phyloP scores from a whole-genome alignment of 768 basidiomycete genomes.

The Trametes punicea region DNA sequence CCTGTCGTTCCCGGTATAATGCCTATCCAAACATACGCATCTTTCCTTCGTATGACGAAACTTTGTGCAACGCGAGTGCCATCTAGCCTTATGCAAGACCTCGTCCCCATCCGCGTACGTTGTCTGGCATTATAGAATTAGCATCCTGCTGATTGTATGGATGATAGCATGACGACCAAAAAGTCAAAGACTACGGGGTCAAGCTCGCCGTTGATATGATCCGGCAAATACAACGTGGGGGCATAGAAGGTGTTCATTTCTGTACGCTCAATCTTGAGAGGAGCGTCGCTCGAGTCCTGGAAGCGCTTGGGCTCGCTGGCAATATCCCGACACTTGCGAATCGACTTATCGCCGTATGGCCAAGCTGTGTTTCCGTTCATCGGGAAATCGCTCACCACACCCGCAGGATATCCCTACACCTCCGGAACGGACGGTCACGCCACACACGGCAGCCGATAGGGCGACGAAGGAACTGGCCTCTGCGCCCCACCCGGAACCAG shows the following conservation, averaged over 20 bases:
- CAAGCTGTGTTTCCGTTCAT: conserved; percentile 9
- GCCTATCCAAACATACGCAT: conserved; percentile 96
- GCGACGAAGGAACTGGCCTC: conserved; percentile 56
- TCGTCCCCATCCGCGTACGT: conserved; percentile 76
- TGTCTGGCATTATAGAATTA: not conserved
- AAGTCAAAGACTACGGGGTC: conserved; percentile 95
- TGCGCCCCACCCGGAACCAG: conserved; percentile 46
- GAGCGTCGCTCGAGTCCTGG: conserved; percentile 84
- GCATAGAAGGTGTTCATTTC: conserved; percentile 79
- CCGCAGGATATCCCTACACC: conserved; percentile 29
- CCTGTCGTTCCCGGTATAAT: conserved; percentile 96
- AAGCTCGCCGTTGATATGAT: conserved; percentile 82
- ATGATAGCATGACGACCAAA: conserved; percentile 84
- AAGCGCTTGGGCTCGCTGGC: conserved; percentile 69
- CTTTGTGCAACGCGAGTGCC: conserved; percentile 84
- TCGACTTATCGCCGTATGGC: conserved; percentile 60
- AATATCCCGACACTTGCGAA: conserved; percentile 45
- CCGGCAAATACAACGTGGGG: conserved; percentile 48
- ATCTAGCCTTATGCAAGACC: conserved; percentile 52
- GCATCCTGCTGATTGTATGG: not conserved
- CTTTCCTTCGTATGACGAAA: conserved; percentile 88
- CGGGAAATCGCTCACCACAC: conserved; percentile 23
- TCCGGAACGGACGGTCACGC: conserved; percentile 50
- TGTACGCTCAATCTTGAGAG: conserved; percentile 98
- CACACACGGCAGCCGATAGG: conserved; percentile 58